Conservation (phyloP, 495 filamentous ascomycete genomes). For the Neohortaea acidophila region DNA sequence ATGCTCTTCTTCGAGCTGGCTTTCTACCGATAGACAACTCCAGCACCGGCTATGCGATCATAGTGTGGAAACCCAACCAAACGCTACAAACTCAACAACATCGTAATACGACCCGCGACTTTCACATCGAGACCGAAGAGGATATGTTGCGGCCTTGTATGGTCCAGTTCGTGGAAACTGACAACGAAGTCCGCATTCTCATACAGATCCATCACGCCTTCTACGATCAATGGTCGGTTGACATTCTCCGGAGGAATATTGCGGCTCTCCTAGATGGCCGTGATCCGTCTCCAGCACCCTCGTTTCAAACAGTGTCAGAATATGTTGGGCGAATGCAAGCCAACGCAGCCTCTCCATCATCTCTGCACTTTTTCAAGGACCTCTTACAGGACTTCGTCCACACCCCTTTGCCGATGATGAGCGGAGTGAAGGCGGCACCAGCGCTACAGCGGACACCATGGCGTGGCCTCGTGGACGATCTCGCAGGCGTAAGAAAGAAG, state of each 20-base stretch:
- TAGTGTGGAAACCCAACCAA: slow-evolving; percentile 42
- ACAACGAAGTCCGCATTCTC: slow-evolving; percentile 26
- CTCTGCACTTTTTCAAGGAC: slow-evolving; percentile 41
- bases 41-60: slow-evolving; percentile 38
- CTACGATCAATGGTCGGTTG: slow-evolving; percentile 77
- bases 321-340: slow-evolving; percentile 15
- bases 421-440: not conserved
- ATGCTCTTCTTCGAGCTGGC: slow-evolving; percentile 55
- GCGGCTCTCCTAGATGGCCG: slow-evolving; percentile 26
- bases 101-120: slow-evolving; percentile 21
- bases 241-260: slow-evolving; percentile 53
- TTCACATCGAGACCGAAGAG: slow-evolving; percentile 20
- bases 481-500: not conserved
- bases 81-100: slow-evolving; percentile 30
- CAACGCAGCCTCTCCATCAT: not conserved
- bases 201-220: slow-evolving; percentile 56
- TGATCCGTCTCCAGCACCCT: slow-evolving; percentile 28
- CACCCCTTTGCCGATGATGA: slow-evolving; percentile 22
- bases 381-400: slow-evolving; percentile 33
- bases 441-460: not conserved
- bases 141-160: slow-evolving; percentile 43
- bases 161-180: slow-evolving; percentile 32
- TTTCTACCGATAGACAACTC: slow-evolving; percentile 39
- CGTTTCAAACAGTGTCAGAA: slow-evolving; percentile 35
- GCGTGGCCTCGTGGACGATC: slow-evolving; percentile 1